These are phyloP conservation scores for Aspergillus quadricinctus DNA, from an alignment of 2,329 filamentous ascomycete genomes.

Conservation along the genomic window DNA sequence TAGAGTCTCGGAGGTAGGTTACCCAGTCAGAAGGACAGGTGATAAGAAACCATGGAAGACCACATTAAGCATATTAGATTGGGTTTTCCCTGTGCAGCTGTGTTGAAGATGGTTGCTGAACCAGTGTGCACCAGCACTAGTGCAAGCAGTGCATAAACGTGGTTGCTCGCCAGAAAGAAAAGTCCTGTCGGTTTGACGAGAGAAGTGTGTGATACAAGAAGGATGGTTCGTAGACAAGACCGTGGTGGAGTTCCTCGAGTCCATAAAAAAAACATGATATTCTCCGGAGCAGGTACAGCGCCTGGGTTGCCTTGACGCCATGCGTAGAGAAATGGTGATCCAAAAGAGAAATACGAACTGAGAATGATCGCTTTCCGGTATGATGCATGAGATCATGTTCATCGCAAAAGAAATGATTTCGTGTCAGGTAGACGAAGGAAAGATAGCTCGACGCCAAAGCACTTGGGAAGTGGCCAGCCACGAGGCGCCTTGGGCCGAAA, in stretches of 20 bases:
- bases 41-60: neutral
- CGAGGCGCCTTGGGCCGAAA: slow-evolving; percentile 1
- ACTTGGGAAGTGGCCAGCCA: slow-evolving; percentile 8
- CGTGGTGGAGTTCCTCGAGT: neutral
- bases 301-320: slow-evolving; percentile 8
- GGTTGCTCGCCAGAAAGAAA: neutral
- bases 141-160: neutral
- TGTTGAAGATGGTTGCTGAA: no score
- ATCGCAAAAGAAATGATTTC: slow-evolving; percentile 1
- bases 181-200: slow-evolving; percentile 1
- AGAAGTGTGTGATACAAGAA: slow-evolving; percentile 1
- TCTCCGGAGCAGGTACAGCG: neutral
- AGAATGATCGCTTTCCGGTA: slow-evolving; percentile 9
- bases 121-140: no score
- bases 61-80: neutral
- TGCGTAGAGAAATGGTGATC: slow-evolving; percentile 5
- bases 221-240: neutral
- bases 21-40: slow-evolving; percentile 1
- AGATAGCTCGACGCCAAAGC: neutral
- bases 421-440: neutral
- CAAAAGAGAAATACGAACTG: slow-evolving; percentile 7
- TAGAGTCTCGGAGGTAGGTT: slow-evolving; percentile 10
- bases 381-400: slow-evolving; percentile 16
- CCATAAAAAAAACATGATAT: neutral
- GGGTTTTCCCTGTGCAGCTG: neutral